Evolutionary conservation across 441 rosid species (phyloP), one percentile per base, ranked within the genome.

Genomic region (Sinapis alba): DNA sequence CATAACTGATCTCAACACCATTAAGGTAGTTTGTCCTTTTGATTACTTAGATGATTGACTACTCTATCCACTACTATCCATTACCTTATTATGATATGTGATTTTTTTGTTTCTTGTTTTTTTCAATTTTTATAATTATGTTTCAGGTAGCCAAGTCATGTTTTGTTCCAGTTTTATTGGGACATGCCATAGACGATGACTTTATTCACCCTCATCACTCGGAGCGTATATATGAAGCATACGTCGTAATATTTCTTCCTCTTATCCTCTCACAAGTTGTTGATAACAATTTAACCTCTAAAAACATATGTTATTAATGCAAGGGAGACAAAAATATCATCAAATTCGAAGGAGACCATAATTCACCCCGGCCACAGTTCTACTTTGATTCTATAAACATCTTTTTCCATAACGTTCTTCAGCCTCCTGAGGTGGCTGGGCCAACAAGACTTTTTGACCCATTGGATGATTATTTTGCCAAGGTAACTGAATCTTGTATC

Each of bases 291-390:
- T 12, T 21, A 21, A 58, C 26, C 23, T 50, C 2, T 68, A 23
- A 18, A n/a, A 63, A 73, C 65, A 45, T 71, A 18, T 78, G 74
- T 67, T 13, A 0, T 18, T 38, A 63, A 63, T 77, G 82, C 54
- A 85, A 96, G 99, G 99, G 99, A 78, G 98, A 96, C 88, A 96
- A 96, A 86, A 96, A 96, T 75, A 86, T 96, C 58, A 96, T 94
- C 76, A 92, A 94, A 80, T 96, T 96, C 72, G 98, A 96, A 68
- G 99, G 99, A 80, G 99, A 96, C 85, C 99, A 96, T 82, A 96
- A 96, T 74, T 93, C 99, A 59, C 98, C 89, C 7, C 96, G 98
- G 5, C 99, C 99, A 62, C 98, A 86, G 34, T 96, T 96, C 77
- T 94, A 96, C 86, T 96, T 94, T 59, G 98, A 96, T 83, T 96